phyloP scores from a whole-genome alignment of 176 grass and related monocot genomes.

The Saccharum officinarum region DNA sequence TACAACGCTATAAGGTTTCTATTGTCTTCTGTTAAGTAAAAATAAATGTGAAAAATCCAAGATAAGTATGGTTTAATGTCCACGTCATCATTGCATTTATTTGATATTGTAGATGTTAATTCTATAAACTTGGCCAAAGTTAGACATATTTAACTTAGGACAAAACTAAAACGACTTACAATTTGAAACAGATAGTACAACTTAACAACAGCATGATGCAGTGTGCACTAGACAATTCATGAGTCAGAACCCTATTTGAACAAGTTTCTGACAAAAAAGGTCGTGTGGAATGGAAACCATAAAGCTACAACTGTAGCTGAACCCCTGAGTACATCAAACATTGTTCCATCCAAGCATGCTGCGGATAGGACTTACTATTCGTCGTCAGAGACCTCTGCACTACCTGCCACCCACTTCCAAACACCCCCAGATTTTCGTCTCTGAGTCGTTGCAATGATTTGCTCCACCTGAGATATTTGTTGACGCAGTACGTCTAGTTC shows the following conservation, averaged over 20 bases:
- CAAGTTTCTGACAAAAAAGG: background rate
- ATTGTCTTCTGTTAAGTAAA: background rate
- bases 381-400: slow-evolving; percentile 50
- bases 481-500: slow-evolving; percentile 59
- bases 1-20: background rate
- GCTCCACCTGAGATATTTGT: slow-evolving; percentile 76
- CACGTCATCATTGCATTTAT: background rate
- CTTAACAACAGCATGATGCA: background rate
- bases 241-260: background rate
- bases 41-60: background rate
- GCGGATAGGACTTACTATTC: slow-evolving; percentile 57
- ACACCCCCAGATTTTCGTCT: slow-evolving; percentile 72
- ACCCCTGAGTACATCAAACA: slow-evolving; percentile 9
- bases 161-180: background rate
- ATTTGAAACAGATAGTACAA: background rate
- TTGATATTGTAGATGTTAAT: background rate
- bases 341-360: slow-evolving; percentile 13
- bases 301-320: background rate
- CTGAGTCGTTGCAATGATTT: slow-evolving; percentile 58
- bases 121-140: background rate
- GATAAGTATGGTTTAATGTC: background rate
- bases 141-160: background rate
- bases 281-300: background rate
- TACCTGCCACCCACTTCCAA: slow-evolving; percentile 87
- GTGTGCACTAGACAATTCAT: background rate